Conservation (phyloP, 129 eudicot genomes). For the Gnaphalium uliginosum region DNA sequence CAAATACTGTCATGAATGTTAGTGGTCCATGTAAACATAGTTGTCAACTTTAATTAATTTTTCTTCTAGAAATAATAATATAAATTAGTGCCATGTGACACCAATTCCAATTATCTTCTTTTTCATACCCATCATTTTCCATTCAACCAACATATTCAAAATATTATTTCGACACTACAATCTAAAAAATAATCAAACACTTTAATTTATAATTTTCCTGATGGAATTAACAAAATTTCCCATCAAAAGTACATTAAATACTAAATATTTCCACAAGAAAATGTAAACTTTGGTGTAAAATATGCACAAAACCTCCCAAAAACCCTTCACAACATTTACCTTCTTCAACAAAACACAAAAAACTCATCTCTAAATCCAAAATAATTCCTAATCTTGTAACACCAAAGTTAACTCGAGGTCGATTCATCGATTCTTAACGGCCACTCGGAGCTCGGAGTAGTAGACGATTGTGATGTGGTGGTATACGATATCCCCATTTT, state of each 20-base stretch:
- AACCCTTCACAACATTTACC: conserved; percentile 14
- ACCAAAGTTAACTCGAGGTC: conserved; percentile 32
- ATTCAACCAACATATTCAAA: conserved; percentile 22
- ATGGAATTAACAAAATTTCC: conserved; percentile 21
- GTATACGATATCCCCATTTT: conserved; percentile 45
- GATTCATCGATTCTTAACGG: conserved; percentile 47
- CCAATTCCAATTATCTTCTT: not conserved
- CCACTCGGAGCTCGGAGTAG: conserved; percentile 55
- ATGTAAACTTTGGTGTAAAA: conserved; percentile 22
- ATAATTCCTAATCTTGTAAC: not conserved
- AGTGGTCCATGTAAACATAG: conserved; percentile 21
- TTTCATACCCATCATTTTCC: conserved; percentile 12
- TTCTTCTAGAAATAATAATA: conserved; percentile 15
- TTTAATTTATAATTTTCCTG: not conserved
- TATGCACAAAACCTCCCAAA: conserved; percentile 35
- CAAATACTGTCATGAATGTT: not conserved
- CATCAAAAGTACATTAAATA: not conserved
- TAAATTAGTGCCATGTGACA: conserved; percentile 15
- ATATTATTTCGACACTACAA: not conserved
- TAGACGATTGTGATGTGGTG: conserved; percentile 58
- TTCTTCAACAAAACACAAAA: conserved; percentile 3
- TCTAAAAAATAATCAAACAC: conserved; percentile 7
- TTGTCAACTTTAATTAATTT: conserved; percentile 4
- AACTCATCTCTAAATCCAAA: not conserved
- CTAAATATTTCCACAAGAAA: conserved; percentile 28